Percentiles rank a stretch among this genome's conserved stretches.
Conservation (phyloP, 768 basidiomycete genomes). For the Boletus subcaerulescens region DNA sequence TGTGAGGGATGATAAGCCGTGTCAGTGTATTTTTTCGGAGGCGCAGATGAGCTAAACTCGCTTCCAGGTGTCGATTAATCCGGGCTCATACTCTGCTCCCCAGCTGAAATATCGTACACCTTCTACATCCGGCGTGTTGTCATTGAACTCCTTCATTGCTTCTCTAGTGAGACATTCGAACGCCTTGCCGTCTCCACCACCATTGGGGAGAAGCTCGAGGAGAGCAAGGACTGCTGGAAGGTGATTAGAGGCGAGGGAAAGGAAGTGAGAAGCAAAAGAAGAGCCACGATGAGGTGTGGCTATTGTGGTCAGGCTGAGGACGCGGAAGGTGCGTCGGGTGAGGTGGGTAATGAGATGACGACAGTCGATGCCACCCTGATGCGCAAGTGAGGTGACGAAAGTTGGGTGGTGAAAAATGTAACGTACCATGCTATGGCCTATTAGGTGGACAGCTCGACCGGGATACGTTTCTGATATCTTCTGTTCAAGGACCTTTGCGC, state of each 20-base stretch:
- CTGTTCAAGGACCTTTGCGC: constrained; percentile 87
- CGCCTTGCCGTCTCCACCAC: constrained; percentile 92
- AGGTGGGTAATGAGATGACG: constrained; percentile 85
- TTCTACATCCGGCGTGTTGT: constrained; percentile 73
- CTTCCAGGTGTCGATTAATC: constrained; percentile 89
- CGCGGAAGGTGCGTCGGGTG: constrained; percentile 69
- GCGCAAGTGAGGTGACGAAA: constrained; percentile 1
- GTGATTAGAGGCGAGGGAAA: constrained; percentile 62
- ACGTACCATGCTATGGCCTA: constrained; percentile 76
- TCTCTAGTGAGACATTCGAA: constrained; percentile 85
- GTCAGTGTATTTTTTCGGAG: not conserved
- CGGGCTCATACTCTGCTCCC: constrained; percentile 90
- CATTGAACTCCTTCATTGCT: constrained; percentile 88
- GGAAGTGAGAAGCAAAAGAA: constrained; percentile 88
- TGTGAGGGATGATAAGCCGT: not conserved
- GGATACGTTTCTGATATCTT: constrained; percentile 78
- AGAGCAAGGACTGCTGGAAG: constrained; percentile 70
- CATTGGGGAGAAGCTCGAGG: constrained; percentile 83
- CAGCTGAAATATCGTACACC: constrained; percentile 90
- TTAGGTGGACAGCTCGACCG: constrained; percentile 83
- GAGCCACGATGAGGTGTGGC: constrained; percentile 95
- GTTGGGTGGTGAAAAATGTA: constrained; percentile 25
- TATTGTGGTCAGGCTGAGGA: constrained; percentile 90
- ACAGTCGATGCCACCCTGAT: constrained; percentile 90
- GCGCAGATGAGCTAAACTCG: constrained; percentile 13